These are phyloP conservation scores for Sporothrix protearum DNA, from an alignment of 2,329 filamentous ascomycete species.

Conservation along the genomic window DNA sequence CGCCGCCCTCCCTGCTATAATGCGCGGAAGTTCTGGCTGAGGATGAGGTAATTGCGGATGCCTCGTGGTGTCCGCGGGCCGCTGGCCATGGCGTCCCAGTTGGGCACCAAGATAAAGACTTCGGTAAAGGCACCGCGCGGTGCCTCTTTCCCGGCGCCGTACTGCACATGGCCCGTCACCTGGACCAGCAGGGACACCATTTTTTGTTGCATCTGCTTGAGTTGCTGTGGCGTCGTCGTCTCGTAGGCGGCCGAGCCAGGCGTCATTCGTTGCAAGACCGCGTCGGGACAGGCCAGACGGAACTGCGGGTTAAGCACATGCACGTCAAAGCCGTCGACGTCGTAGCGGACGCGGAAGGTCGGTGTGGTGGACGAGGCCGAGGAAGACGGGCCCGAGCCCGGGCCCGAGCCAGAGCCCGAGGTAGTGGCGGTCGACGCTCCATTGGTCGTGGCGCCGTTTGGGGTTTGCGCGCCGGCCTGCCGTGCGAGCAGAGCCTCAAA, in stretches of 20 bases:
- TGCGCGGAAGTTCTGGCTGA: conserved; percentile 68
- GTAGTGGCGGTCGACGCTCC: too few relatives aligned
- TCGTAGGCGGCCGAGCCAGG: conserved; percentile 21
- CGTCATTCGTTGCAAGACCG: conserved; percentile 33
- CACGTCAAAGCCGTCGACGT: conserved; percentile 71
- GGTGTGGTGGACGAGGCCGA: background rate
- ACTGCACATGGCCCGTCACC: conserved; percentile 68
- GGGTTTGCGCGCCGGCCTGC: conserved; percentile 49
- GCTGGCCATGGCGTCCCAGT: conserved; percentile 53
- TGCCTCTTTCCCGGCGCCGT: conserved; percentile 60
- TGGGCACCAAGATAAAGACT: conserved; percentile 75
- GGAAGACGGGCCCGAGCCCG: too few relatives aligned
- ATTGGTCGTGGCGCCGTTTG: conserved; percentile 22
- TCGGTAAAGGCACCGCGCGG: conserved; percentile 72
- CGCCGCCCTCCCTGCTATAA: conserved; percentile 34
- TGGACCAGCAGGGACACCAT: conserved; percentile 66
- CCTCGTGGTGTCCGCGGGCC: conserved; percentile 52
- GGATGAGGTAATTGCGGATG: conserved; percentile 60
- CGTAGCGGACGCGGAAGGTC: conserved; percentile 53
- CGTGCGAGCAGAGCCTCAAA: conserved; percentile 66
- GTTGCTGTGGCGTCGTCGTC: conserved; percentile 36
- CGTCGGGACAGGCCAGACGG: conserved; percentile 52
- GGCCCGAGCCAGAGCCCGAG: too few relatives aligned
- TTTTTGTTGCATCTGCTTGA: conserved; percentile 50
- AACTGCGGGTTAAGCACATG: conserved; percentile 73